Conservation (phyloP, 2,329 filamentous ascomycete genomes). For the Epichloe sylvatica region DNA sequence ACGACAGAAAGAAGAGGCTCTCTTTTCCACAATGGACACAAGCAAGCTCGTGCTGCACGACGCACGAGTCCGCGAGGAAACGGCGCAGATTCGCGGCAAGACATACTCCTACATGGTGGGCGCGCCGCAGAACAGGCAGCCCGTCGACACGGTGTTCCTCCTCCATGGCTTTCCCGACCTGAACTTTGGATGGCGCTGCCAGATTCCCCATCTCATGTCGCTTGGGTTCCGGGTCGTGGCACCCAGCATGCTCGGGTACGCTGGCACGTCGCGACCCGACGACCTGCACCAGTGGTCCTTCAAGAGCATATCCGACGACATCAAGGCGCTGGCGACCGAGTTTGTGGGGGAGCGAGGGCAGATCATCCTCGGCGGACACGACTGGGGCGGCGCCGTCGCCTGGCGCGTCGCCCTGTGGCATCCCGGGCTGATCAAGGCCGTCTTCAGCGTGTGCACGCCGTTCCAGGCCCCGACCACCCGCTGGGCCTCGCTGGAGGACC, state of each 20-base stretch:
- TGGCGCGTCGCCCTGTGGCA: conserved; percentile 64
- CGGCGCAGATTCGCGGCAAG: conserved; percentile 49
- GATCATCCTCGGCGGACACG: conserved; percentile 79
- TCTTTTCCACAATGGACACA: conserved; percentile 27
- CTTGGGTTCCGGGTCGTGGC: conserved; percentile 67
- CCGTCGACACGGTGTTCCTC: conserved; percentile 36
- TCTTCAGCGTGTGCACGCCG: conserved; percentile 74
- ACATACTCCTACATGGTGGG: conserved; percentile 55
- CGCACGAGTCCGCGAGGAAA: conserved; percentile 49
- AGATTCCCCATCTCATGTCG: conserved; percentile 62
- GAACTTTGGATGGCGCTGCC: conserved; percentile 74
- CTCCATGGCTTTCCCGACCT: conserved; percentile 76
- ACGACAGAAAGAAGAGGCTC: no score
- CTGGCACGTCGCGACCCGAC: conserved; percentile 56
- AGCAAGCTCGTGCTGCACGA: conserved; percentile 55
- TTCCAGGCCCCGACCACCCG: conserved; percentile 42
- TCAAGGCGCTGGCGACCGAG: conserved; percentile 55
- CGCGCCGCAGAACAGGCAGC: conserved; percentile 27
- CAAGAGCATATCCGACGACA: conserved; percentile 60
- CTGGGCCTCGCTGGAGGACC: conserved; percentile 43
- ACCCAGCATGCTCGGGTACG: conserved; percentile 80
- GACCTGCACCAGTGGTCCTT: conserved; percentile 49
- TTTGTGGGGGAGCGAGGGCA: conserved; percentile 30
- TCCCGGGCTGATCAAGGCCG: conserved; percentile 54
- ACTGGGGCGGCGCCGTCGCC: conserved; percentile 74